phyloP scores from a whole-genome alignment of 2,329 filamentous ascomycete genomes.

The Herpotrichia juniperi region DNA sequence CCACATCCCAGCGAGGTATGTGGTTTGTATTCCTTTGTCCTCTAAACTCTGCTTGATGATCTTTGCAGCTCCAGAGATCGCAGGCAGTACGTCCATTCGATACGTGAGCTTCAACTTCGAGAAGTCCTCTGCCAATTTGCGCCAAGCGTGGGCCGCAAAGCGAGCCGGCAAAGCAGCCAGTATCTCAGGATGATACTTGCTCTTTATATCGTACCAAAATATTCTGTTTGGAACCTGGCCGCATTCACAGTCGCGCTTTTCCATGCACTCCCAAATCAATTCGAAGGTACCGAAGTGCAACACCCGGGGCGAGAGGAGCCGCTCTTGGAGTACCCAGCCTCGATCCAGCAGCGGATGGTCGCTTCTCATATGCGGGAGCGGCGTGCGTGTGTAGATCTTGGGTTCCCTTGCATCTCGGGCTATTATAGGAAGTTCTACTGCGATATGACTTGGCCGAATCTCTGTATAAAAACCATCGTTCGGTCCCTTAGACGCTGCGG shows the following conservation, averaged over 20 bases:
- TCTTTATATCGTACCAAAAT: background rate
- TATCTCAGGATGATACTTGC: background rate
- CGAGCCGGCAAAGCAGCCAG: background rate
- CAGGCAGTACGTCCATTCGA: conserved; percentile 6
- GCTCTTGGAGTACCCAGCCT: conserved; percentile 27
- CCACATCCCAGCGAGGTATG: conserved; percentile 18
- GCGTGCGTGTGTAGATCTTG: background rate
- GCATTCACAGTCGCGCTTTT: background rate
- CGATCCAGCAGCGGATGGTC: conserved; percentile 9
- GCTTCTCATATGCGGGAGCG: background rate
- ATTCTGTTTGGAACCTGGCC: background rate
- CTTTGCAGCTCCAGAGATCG: conserved; percentile 2
- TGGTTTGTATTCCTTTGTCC: background rate
- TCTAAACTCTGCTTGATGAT: background rate
- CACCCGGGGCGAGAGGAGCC: conserved; percentile 4
- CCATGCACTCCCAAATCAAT: conserved; percentile 9
- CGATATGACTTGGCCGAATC: background rate
- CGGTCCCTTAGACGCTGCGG: conserved; percentile 9
- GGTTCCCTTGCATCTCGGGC: background rate
- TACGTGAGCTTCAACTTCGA: conserved; percentile 2
- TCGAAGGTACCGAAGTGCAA: conserved; percentile 7
- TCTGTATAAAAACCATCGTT: conserved; percentile 7
- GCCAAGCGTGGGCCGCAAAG: background rate
- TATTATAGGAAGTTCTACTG: background rate
- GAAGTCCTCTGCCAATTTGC: background rate